Evolutionary conservation across 495 filamentous ascomycete genomes (phyloP).

Genomic region (Penicillium salamii): DNA sequence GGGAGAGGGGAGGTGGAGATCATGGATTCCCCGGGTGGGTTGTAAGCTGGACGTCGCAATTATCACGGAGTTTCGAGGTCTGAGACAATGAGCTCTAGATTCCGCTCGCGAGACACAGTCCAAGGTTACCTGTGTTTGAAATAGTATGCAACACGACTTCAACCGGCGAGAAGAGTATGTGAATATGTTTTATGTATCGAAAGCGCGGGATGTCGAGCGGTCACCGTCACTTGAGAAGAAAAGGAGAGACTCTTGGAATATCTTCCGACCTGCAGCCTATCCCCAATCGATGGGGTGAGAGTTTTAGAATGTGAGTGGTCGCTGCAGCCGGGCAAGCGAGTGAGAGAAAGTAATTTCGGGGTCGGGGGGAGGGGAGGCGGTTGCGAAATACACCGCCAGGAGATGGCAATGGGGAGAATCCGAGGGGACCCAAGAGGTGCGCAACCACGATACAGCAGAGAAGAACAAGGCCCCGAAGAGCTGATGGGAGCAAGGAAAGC

Average conservation of each 20-base stretch:
- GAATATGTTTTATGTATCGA: constrained; percentile 1
- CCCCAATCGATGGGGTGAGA: constrained; percentile 45
- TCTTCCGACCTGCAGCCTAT: constrained; percentile 13
- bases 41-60: constrained; percentile 78
- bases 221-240: constrained; percentile 16
- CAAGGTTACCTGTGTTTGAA: neutral
- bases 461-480: constrained; percentile 1
- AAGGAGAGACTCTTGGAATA: constrained; percentile 5
- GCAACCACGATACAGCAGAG: constrained; percentile 16
- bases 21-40: constrained; percentile 54
- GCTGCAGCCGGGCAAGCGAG: constrained; percentile 39
- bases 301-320: constrained; percentile 60
- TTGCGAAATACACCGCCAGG: constrained; percentile 18
- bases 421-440: constrained; percentile 8
- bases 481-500: neutral
- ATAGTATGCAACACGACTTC: neutral
- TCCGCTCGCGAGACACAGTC: neutral
- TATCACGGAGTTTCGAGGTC: constrained; percentile 2
- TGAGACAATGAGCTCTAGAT: neutral
- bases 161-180: neutral
- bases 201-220: constrained; percentile 2
- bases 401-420: constrained; percentile 5
- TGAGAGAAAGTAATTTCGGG: constrained; percentile 17
- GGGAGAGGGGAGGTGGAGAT: constrained; percentile 25
- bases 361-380: too few relatives aligned